Percentiles rank a stretch among this genome's conserved stretches.
These are phyloP conservation scores for Suillus americanus DNA, from an alignment of 768 basidiomycete genomes.

Conservation along the genomic window DNA sequence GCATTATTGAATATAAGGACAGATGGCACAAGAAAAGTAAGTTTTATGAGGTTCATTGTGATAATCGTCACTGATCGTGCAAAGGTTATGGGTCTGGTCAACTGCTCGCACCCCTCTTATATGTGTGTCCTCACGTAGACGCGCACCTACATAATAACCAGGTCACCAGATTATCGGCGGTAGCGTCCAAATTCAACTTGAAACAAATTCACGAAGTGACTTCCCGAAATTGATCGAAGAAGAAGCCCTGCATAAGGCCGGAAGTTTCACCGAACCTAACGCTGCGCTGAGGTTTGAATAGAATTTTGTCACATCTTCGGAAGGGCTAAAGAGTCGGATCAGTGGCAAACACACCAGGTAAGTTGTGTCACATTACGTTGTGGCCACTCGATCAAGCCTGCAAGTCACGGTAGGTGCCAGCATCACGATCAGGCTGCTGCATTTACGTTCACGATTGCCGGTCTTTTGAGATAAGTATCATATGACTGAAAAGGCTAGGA, in stretches of 20 bases:
- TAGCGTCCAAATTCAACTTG: not conserved
- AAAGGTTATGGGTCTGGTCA: not conserved
- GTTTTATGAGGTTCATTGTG: constrained; percentile 22
- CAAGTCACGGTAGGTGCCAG: not conserved
- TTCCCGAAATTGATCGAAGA: constrained; percentile 1
- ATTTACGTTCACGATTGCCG: not conserved
- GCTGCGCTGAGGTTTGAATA: not conserved
- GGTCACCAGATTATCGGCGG: not conserved
- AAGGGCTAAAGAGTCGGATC: not conserved
- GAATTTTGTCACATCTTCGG: not conserved
- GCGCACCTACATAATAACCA: not conserved
- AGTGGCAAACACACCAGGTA: not conserved
- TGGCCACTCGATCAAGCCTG: not conserved
- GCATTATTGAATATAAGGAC: constrained; percentile 28
- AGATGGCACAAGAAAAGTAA: constrained; percentile 24
- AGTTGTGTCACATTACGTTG: not conserved
- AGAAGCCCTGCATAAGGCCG: not conserved
- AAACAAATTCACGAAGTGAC: not conserved
- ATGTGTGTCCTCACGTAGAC: not conserved
- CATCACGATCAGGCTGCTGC: not conserved
- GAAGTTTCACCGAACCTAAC: not conserved
- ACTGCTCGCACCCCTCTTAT: not conserved
- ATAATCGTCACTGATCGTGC: not conserved
- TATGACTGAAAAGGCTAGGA: not conserved
- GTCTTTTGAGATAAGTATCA: not conserved